Evolutionary conservation across 805 yeast species (phyloP), one percentile per base, ranked within the genome.

Genomic region (Suhomyces sp.): DNA sequence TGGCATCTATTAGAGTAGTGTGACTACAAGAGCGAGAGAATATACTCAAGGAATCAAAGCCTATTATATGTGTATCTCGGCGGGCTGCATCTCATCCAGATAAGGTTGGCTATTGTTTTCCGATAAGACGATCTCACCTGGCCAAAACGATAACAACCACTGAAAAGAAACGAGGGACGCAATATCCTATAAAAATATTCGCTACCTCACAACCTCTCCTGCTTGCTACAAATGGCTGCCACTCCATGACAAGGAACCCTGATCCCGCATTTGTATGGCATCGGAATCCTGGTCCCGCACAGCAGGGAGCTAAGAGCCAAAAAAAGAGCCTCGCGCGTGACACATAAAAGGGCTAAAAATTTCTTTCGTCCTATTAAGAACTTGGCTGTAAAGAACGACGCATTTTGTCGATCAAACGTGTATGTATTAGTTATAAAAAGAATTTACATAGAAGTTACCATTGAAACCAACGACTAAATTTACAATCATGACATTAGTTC

Each of bases 391-490:
- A 33, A 33, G 13, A 17, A 17, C 17, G 39, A 33, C 17, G 6
- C n/a, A n/a, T n/a, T n/a, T 41, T 41, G 44, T 41, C 29, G 44
- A 33, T 27, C 50, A 47, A 47, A 47, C 54, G 52, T 53, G 41
- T 54, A 49, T 55, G 55, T 56, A 56, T 56, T 56, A 56, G 48
- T 31, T 37, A 43, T 33, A 53, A 47, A 52, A 50, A 47, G 51
- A 47, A 45, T 52, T 53, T 53, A 53, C 56, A 50, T 48, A 54
- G 53, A 49, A 41, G 52, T 41, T 46, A 52, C 57, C 57, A 45
- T 50, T 44, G 48, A 46, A 47, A 53, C 56, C 52, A 49, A 50
- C 45, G 53, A 52, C 55, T 49, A 47, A 49, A 50, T 48, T 37
- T 52, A 52, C 55, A 52, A 44, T 46, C 48, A 46, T 46, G 48